Conservation (phyloP, 2,329 filamentous ascomycete species). For the Ascochyta koolunga region DNA sequence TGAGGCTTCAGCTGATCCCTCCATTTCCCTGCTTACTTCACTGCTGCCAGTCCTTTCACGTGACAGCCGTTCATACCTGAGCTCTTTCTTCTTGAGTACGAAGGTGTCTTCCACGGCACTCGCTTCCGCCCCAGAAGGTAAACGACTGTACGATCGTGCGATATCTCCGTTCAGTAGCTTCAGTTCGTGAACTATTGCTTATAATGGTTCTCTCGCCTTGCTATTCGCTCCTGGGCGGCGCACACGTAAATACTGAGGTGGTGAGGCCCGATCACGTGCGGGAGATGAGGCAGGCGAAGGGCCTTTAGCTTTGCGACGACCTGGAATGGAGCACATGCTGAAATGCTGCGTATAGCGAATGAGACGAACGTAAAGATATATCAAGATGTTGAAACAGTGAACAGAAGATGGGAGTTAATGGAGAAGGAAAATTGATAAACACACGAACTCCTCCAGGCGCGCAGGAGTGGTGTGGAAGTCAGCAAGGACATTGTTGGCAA, state of each 20-base stretch:
- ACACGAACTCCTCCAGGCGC: no score
- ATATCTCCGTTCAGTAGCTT: neutral
- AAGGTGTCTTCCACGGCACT: neutral
- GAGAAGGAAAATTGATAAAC: no score
- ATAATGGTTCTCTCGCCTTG: neutral
- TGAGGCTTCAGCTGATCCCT: neutral
- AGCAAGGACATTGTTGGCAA: no score
- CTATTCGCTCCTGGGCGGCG: neutral
- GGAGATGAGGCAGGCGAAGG: neutral
- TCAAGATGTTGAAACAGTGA: no score
- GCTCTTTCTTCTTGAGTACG: neutral
- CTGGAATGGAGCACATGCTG: neutral
- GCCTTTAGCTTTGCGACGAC: no score
- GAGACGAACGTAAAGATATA: no score
- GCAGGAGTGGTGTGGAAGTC: no score
- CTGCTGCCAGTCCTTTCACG: neutral
- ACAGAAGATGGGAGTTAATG: neutral
- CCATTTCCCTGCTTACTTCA: neutral
- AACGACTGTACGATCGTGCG: neutral
- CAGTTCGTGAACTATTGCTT: neutral
- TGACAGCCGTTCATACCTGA: neutral
- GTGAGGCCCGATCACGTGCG: neutral
- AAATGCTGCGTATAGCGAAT: neutral
- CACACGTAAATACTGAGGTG: neutral
- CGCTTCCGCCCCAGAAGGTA: neutral